Conservation (phyloP, 1,284 basidiomycete genomes). For the Leucoagaricus sp. region DNA sequence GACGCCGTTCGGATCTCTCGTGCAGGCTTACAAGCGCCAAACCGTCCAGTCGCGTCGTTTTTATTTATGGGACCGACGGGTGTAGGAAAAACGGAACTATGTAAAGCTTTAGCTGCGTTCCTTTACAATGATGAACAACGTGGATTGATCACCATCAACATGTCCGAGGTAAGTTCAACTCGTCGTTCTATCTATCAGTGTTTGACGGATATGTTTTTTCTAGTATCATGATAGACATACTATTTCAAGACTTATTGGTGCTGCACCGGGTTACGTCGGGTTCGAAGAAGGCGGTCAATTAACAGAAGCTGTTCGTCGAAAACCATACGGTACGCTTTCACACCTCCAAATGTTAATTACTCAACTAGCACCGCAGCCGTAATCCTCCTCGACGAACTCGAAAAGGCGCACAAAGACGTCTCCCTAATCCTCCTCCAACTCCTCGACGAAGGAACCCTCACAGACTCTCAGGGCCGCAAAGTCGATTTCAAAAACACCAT, state of each 20-base stretch:
- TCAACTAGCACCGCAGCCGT: constrained; percentile 49
- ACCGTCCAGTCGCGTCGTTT: constrained; percentile 89
- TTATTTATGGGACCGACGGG: constrained; percentile 90
- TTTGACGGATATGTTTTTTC: not conserved
- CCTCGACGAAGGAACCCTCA: constrained; percentile 88
- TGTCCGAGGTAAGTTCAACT: constrained; percentile 64
- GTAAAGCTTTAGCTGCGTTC: constrained; percentile 85
- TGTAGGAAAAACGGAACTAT: constrained; percentile 87
- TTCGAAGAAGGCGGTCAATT: constrained; percentile 92
- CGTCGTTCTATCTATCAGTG: not conserved
- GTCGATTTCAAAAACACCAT: constrained; percentile 67
- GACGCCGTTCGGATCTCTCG: constrained; percentile 91
- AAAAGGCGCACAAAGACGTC: constrained; percentile 93
- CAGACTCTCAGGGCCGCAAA: constrained; percentile 80
- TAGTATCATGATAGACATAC: constrained; percentile 88
- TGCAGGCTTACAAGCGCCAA: constrained; percentile 86
- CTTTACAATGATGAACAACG: constrained; percentile 86
- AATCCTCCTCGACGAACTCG: constrained; percentile 84
- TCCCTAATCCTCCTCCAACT: constrained; percentile 92
- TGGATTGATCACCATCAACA: constrained; percentile 90
- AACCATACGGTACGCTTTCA: constrained; percentile 66
- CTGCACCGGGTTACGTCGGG: constrained; percentile 92
- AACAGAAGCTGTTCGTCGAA: constrained; percentile 84
- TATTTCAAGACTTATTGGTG: constrained; percentile 87
- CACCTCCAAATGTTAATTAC: not conserved